Percentiles rank a stretch among this genome's conserved stretches.
These are phyloP conservation scores for Albugo laibachii DNA, from an alignment of 352 stramenopile species.

Conservation along the genomic window DNA sequence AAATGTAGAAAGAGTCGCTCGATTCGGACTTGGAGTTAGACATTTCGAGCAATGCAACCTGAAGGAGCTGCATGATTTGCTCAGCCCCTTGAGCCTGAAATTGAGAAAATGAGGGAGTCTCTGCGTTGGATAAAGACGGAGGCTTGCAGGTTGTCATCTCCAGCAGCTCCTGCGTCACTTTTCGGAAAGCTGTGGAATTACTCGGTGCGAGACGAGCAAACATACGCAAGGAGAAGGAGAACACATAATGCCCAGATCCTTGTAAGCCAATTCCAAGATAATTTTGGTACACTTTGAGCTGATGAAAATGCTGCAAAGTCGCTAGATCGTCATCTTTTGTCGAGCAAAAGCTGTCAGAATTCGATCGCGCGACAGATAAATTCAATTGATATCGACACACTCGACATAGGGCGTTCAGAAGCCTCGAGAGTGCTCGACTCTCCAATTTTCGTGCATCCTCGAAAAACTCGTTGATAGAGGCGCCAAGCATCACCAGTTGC, in stretches of 20 bases:
- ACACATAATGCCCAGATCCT: conserved; percentile 33
- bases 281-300: conserved; percentile 68
- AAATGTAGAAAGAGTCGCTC: conserved; percentile 10
- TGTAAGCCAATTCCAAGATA: conserved; percentile 46
- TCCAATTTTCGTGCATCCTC: conserved; percentile 48
- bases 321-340: conserved; percentile 18
- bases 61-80: conserved; percentile 59
- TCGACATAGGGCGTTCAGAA: conserved; percentile 37
- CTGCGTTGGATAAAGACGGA: conserved; percentile 14
- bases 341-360: conserved; percentile 1
- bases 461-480: conserved; percentile 76
- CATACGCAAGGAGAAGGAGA: conserved; percentile 62
- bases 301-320: conserved; percentile 23
- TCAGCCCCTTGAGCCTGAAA: conserved; percentile 67
- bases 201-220: conserved; percentile 52
- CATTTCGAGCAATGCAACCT: conserved; percentile 35
- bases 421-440: conserved; percentile 23
- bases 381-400: conserved; percentile 56
- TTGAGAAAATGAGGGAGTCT: conserved; percentile 5
- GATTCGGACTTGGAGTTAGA: conserved; percentile 19
- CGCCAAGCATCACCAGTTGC: conserved; percentile 65
- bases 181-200: conserved; percentile 51
- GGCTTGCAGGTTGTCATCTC: conserved; percentile 22
- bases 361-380: conserved; percentile 16
- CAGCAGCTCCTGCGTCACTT: conserved; percentile 53